phyloP scores from a whole-genome alignment of 2,329 filamentous ascomycete genomes.

The Fusarium bactridioides region DNA sequence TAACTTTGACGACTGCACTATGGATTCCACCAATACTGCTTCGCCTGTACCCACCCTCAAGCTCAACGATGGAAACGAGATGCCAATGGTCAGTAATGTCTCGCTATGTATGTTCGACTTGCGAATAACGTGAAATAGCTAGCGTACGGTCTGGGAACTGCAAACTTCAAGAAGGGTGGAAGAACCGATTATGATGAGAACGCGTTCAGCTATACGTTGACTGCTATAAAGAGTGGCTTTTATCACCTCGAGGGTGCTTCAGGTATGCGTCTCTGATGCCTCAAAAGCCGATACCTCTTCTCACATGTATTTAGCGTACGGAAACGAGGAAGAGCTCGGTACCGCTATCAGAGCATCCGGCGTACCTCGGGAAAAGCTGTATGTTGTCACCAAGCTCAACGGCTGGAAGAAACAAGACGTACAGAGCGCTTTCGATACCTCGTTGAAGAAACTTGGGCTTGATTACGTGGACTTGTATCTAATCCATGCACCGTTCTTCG shows the following conservation, averaged over 20 bases:
- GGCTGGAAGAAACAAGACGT: background rate
- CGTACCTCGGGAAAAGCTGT: background rate
- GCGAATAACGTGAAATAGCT: background rate
- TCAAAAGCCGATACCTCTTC: accelerated
- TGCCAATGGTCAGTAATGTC: background rate
- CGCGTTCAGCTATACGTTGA: background rate
- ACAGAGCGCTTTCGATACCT: background rate
- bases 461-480: background rate
- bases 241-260: background rate
- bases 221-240: background rate
- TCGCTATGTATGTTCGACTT: accelerated
- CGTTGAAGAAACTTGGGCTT: background rate
- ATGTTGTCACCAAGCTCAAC: background rate
- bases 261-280: accelerated
- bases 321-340: background rate
- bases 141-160: background rate
- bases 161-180: background rate
- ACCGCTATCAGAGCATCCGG: background rate
- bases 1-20: accelerated
- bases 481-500: background rate
- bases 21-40: background rate
- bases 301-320: background rate
- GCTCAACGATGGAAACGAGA: background rate
- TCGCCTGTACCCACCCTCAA: background rate
- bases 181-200: background rate